Base-by-base conservation (phyloP, 169 alveolate genomes). In the Plasmodium sp. region DNA sequence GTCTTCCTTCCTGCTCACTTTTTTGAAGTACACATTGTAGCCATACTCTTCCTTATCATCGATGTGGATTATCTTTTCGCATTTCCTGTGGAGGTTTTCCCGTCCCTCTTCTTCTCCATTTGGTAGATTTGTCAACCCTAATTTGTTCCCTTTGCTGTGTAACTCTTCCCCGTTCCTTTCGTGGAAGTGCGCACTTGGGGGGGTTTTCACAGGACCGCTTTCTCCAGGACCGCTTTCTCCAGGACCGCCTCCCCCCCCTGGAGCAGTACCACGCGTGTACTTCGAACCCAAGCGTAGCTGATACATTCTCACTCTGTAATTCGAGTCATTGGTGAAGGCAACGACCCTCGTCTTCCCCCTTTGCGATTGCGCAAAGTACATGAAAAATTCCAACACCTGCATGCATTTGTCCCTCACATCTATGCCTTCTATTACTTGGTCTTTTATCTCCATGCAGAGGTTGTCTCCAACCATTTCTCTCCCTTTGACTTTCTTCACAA, bases 391-490 rank as follows among this genome's bases (percentile, higher is more conserved):
- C 7, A 27, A 56, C 0, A 79, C 81, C 41, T 43, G 54, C 14
- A 18, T 51, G 41, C 31, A 16, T 54, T n/a, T 54, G 2, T 51
- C 81, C 7, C 67, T 75, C 39, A 85, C 67, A 36, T 85, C 81
- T 75, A 85, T 85, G n/a, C 93, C 93, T 85, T 85, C 93, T 48
- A 85, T 80, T 22, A 79, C 10, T 79, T 45, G 43, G 56, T 75
- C 45, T 9, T 77, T 27, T 31, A 22, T 58, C 43, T 80, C 75
- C 86, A 77, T 80, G 22, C 82, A 27, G 62, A 88, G 81, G 33
- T 88, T 88, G 41, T 88, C 94, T 9, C 94, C 94, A 79, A 88
- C 12, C 62, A 88, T 88, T 88, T 88, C 94, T 77, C 82, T 88
- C 18, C 39, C 45, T 88, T 88, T 80, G 27, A 88, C 51, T 27